Percentiles rank a stretch among this genome's conserved stretches.
Conservation (phyloP, 495 filamentous ascomycete species). For the Pyronema domesticum region DNA sequence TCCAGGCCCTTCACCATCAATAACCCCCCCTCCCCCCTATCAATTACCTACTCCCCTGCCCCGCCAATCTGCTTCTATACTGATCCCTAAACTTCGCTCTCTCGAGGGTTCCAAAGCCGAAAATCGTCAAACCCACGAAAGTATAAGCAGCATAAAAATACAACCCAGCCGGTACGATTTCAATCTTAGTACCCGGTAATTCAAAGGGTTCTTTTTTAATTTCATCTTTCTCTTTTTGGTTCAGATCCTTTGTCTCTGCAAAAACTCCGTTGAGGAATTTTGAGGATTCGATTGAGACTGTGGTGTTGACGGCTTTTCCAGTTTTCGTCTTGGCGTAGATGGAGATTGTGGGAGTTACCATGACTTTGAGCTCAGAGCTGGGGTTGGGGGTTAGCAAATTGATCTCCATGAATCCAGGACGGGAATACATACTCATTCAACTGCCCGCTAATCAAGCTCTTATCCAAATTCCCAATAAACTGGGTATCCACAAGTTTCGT, state of each 20-base stretch:
- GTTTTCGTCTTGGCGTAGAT: slow-evolving; percentile 34
- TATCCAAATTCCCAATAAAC: slow-evolving; percentile 25
- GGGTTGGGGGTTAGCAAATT: slow-evolving; percentile 15
- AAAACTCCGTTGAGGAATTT: slow-evolving; percentile 55
- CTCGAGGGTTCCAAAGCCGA: slow-evolving; percentile 40
- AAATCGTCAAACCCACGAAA: slow-evolving; percentile 34
- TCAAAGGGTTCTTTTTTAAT: slow-evolving; percentile 37
- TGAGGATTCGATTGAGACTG: slow-evolving; percentile 45
- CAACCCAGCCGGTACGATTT: slow-evolving; percentile 50
- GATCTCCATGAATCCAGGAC: slow-evolving; percentile 3
- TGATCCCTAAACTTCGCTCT: slow-evolving; percentile 45
- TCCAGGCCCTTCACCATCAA: too few species aligned
- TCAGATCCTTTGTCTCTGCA: slow-evolving; percentile 31
- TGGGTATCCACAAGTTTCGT: slow-evolving; percentile 10
- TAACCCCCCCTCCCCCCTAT: too few species aligned
- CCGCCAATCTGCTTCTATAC: slow-evolving; percentile 37
- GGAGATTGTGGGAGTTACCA: slow-evolving; percentile 46
- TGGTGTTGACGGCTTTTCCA: slow-evolving; percentile 35
- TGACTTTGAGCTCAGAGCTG: slow-evolving; percentile 36
- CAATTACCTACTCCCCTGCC: not conserved
- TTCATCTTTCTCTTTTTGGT: slow-evolving; percentile 24
- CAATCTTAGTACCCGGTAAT: slow-evolving; percentile 45
- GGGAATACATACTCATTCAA: slow-evolving; percentile 17
- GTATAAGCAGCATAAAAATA: slow-evolving; percentile 48
- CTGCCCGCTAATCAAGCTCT: slow-evolving; percentile 11